A percentile compares a stretch with the other conserved stretches of the same genome.
Conservation (phyloP, 768 basidiomycete genomes). For the Lentinula aciculospora region DNA sequence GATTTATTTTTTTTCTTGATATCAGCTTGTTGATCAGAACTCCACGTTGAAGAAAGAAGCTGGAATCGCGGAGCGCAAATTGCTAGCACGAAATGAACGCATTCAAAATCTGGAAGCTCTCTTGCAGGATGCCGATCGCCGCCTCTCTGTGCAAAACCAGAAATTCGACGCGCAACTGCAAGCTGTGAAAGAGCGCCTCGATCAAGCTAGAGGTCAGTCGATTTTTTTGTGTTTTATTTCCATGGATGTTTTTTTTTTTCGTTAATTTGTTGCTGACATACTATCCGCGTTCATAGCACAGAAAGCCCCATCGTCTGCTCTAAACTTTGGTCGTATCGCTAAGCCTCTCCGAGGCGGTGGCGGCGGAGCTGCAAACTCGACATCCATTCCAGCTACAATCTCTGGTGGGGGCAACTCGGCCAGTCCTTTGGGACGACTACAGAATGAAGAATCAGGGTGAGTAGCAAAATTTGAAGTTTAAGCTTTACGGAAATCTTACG, state of each 20-base stretch:
- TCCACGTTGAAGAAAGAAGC: constrained; percentile 96
- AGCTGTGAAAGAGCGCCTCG: constrained; percentile 85
- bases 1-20: neutral
- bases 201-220: constrained; percentile 82
- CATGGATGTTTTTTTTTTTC: constrained; percentile 6
- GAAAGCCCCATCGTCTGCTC: constrained; percentile 65
- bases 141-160: constrained; percentile 88
- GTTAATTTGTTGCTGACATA: constrained; percentile 9
- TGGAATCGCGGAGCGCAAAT: constrained; percentile 92
- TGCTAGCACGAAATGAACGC: constrained; percentile 93
- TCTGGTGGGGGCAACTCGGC: constrained; percentile 41
- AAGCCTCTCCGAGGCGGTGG: constrained; percentile 96
- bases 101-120: constrained; percentile 95
- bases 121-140: constrained; percentile 89
- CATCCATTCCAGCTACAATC: constrained; percentile 33
- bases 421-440: constrained; percentile 66
- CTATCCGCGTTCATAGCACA: constrained; percentile 47
- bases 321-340: constrained; percentile 91
- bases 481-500: neutral
- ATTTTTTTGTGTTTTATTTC: constrained; percentile 6
- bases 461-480: constrained; percentile 22
- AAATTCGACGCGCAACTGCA: constrained; percentile 94
- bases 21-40: constrained; percentile 96
- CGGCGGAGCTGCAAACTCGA: constrained; percentile 45
- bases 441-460: constrained; percentile 76